A percentile compares a stretch with the other conserved stretches of the same genome.
Conservation (phyloP, 306 rosid species). For the Lathyrus aphaca region DNA sequence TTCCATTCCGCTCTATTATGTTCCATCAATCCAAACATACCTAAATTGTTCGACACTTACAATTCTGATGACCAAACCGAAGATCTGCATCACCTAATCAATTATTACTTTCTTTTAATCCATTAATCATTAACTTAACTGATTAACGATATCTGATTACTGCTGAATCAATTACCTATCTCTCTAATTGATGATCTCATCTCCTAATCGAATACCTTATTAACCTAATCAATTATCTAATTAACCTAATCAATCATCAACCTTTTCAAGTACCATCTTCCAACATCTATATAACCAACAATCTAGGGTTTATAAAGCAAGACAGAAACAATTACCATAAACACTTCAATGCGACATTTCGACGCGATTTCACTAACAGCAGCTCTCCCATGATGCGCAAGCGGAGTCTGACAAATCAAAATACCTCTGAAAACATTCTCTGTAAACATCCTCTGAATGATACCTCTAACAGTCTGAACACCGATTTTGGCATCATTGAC, state of each 20-base stretch:
- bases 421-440: not conserved
- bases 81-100: not conserved
- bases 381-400: not conserved
- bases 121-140: not conserved
- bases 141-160: not conserved
- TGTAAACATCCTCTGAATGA: not conserved
- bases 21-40: too few species aligned
- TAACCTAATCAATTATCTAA: not conserved
- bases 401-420: not conserved
- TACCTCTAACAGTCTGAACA: not conserved
- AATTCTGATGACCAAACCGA: not conserved
- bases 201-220: not conserved
- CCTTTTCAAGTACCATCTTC: not conserved
- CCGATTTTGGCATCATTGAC: not conserved
- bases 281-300: not conserved
- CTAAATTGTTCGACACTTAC: too few species aligned
- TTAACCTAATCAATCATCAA: not conserved
- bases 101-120: not conserved
- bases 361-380: slow-evolving; percentile 56
- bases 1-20: too few species aligned
- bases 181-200: not conserved
- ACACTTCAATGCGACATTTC: slow-evolving; percentile 64
- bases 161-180: not conserved
- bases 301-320: not conserved
- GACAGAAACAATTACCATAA: slow-evolving; percentile 35